Conservation (phyloP, 192 early-diverging fungal species). For the Backusella luteola region DNA sequence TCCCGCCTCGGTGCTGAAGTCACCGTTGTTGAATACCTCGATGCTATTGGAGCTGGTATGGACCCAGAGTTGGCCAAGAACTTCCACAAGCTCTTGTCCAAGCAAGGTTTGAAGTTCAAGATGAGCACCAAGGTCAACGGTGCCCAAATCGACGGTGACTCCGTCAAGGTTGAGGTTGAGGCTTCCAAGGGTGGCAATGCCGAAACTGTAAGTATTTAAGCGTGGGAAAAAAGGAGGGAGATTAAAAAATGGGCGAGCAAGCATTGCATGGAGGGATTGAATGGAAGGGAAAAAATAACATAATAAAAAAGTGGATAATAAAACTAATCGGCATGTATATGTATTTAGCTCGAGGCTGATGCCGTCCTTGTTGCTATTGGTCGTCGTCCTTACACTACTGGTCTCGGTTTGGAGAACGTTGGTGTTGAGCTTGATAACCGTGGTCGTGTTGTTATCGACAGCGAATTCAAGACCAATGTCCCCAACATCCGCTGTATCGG, state of each 20-base stretch:
- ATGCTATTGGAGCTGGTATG: constrained; percentile 95
- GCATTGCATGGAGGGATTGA: not conserved
- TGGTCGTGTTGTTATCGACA: constrained; percentile 86
- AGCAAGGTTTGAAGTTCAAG: constrained; percentile 99
- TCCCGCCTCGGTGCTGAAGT: constrained; percentile 91
- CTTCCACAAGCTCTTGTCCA: constrained; percentile 89
- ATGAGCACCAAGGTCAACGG: constrained; percentile 93
- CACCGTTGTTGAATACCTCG: constrained; percentile 94
- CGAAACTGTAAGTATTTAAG: constrained; percentile 64
- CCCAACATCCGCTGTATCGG: constrained; percentile 92
- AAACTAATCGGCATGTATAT: not conserved
- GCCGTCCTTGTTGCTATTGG: constrained; percentile 92
- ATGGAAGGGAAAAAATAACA: not conserved
- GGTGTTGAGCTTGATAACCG: constrained; percentile 85
- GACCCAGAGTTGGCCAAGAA: constrained; percentile 89
- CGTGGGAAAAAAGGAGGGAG: not conserved
- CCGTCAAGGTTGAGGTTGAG: constrained; percentile 90
- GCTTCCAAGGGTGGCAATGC: constrained; percentile 76
- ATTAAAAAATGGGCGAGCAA: not conserved
- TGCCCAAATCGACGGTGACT: constrained; percentile 81
- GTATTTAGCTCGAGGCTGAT: constrained; percentile 77
- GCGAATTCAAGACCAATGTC: constrained; percentile 84
- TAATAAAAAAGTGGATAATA: not conserved
- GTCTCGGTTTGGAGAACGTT: constrained; percentile 87
- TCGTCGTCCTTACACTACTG: constrained; percentile 91